A percentile compares a stretch with the other conserved stretches of the same genome.
These are phyloP conservation scores for Aspergillus puulaauensis DNA, from an alignment of 2,329 filamentous ascomycete species.

Conservation along the genomic window DNA sequence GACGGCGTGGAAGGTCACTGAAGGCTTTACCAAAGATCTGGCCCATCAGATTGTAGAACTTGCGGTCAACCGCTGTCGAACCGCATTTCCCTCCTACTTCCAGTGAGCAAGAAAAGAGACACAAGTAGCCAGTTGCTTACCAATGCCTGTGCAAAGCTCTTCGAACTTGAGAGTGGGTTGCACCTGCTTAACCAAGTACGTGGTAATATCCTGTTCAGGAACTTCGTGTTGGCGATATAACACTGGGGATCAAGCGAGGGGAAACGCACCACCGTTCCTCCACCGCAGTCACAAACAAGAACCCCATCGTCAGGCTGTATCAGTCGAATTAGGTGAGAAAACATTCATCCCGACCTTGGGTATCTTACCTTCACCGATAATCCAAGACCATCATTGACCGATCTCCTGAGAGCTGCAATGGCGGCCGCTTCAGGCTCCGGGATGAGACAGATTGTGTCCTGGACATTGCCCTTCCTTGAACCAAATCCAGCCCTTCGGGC, in stretches of 20 bases:
- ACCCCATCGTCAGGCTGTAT: slow-evolving; percentile 3
- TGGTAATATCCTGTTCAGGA: slow-evolving; percentile 18
- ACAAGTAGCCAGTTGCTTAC: slow-evolving; percentile 7
- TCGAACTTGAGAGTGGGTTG: neutral
- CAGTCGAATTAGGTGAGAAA: neutral
- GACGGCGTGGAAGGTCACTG: slow-evolving; percentile 19
- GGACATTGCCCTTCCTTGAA: neutral
- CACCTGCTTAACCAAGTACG: slow-evolving; percentile 18
- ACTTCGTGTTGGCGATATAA: too few species aligned
- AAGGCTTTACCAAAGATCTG: slow-evolving; percentile 30
- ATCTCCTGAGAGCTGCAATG: slow-evolving; percentile 11
- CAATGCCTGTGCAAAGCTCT: slow-evolving; percentile 6
- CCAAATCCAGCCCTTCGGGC: slow-evolving; percentile 13
- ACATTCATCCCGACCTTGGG: neutral
- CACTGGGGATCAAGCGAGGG: neutral
- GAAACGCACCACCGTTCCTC: slow-evolving; percentile 24
- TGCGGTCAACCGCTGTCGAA: slow-evolving; percentile 34
- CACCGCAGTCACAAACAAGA: slow-evolving; percentile 29
- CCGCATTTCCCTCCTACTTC: slow-evolving; percentile 32
- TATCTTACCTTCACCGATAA: neutral
- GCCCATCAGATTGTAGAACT: slow-evolving; percentile 31
- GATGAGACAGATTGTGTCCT: slow-evolving; percentile 17
- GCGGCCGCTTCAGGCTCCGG: slow-evolving; percentile 24
- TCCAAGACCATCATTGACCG: neutral
- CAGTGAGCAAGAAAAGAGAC: neutral